Evolutionary conservation across 108 stramenopile genomes (phyloP).

Genomic region (Skeletonema grethae): DNA sequence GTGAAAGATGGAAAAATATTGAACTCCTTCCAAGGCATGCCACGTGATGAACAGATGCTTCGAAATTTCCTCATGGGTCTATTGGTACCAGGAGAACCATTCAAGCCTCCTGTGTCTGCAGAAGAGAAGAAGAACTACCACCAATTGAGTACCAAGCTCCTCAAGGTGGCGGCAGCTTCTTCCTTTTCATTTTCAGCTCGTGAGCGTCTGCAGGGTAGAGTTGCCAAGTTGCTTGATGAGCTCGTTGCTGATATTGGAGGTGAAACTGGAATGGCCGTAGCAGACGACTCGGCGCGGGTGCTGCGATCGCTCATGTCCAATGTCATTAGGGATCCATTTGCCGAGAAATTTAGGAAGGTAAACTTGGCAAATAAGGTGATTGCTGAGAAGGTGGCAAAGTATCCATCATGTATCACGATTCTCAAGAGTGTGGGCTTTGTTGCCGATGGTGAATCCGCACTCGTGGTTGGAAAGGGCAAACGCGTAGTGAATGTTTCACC

Average conservation of each 20-base stretch:
- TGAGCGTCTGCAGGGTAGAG: constrained; percentile 70
- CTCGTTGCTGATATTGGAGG: constrained; percentile 52
- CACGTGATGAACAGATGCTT: constrained; percentile 67
- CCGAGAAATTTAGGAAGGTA: constrained; percentile 70
- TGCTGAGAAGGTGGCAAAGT: constrained; percentile 60
- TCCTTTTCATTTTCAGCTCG: constrained; percentile 78
- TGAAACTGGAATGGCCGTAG: constrained; percentile 55
- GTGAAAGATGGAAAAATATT: constrained; percentile 80
- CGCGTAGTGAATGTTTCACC: constrained; percentile 80
- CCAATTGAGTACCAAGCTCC: constrained; percentile 64
- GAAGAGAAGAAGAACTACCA: constrained; percentile 63
- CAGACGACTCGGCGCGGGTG: constrained; percentile 72
- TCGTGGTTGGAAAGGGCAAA: constrained; percentile 66
- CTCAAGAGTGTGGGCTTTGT: constrained; percentile 76
- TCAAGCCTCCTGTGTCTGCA: constrained; percentile 62
- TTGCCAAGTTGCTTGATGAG: constrained; percentile 55
- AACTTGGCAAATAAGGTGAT: constrained; percentile 80
- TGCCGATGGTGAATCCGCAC: constrained; percentile 36
- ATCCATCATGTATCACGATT: constrained; percentile 54
- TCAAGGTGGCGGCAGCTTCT: constrained; percentile 72
- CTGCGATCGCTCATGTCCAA: constrained; percentile 72
- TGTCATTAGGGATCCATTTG: constrained; percentile 70
- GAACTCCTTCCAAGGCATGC: constrained; percentile 85
- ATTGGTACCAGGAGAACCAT: constrained; percentile 55
- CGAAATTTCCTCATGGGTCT: constrained; percentile 86